Conservation (phyloP, 2,329 filamentous ascomycete genomes). For the Talaromyces rugulosus region DNA sequence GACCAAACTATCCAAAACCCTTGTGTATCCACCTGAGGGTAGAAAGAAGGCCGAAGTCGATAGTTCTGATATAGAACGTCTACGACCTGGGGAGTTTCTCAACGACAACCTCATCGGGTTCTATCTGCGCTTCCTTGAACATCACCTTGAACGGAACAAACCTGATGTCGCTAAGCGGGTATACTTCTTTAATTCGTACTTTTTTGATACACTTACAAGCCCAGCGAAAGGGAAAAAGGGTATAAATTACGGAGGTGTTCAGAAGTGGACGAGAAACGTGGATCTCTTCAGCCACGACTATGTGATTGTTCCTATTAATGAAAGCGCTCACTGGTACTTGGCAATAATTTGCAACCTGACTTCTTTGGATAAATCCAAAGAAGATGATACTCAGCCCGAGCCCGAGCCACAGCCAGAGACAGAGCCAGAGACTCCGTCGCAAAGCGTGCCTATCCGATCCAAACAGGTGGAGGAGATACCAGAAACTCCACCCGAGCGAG, state of each 20-base stretch:
- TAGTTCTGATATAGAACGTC: slow-evolving; percentile 54
- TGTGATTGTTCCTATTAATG: slow-evolving; percentile 87
- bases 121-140: slow-evolving; percentile 72
- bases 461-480: slow-evolving; percentile 23
- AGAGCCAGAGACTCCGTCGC: slow-evolving; percentile 10
- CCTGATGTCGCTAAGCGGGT: slow-evolving; percentile 60
- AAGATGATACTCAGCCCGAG: slow-evolving; percentile 8
- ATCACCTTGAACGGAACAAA: slow-evolving; percentile 52
- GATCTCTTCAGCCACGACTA: slow-evolving; percentile 85
- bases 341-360: slow-evolving; percentile 90
- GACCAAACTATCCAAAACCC: slow-evolving; percentile 24
- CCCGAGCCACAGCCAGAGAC: background rate
- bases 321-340: slow-evolving; percentile 85
- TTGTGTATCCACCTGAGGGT: slow-evolving; percentile 43
- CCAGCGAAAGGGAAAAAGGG: slow-evolving; percentile 46
- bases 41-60: slow-evolving; percentile 45
- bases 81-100: slow-evolving; percentile 80
- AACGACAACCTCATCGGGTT: slow-evolving; percentile 93
- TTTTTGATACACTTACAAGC: slow-evolving; percentile 73
- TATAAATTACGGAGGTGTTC: slow-evolving; percentile 81
- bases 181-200: slow-evolving; percentile 90
- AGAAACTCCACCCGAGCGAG: slow-evolving; percentile 22
- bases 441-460: slow-evolving; percentile 13
- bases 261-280: slow-evolving; percentile 79
- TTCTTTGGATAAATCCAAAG: slow-evolving; percentile 45